A percentile compares a stretch with the other conserved stretches of the same genome.
These are phyloP conservation scores for sunflower (Helianthus annuus) DNA, from an alignment of 129 eudicot species.

Conservation along the genomic window DNA sequence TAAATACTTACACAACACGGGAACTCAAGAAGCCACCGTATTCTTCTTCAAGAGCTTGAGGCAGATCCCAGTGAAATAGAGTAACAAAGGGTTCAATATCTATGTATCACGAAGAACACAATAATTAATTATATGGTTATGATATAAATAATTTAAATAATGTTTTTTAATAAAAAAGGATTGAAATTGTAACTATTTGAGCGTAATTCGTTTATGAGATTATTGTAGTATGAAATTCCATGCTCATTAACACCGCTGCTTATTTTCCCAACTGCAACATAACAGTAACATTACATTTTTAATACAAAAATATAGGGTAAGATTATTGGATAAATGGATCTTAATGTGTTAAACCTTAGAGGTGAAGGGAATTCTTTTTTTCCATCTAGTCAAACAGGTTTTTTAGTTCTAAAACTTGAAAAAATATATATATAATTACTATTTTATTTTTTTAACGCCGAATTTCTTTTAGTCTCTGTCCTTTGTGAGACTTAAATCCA, in stretches of 20 bases:
- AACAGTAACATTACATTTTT: background rate
- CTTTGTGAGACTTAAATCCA: too few relatives aligned
- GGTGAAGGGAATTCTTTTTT: too few relatives aligned
- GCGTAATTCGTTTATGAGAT: constrained; percentile 54
- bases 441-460: too few relatives aligned
- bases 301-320: background rate
- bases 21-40: constrained; percentile 68
- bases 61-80: constrained; percentile 69
- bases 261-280: constrained; percentile 48
- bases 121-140: background rate
- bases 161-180: background rate
- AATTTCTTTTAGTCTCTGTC: too few relatives aligned
- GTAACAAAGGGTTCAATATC: constrained; percentile 64
- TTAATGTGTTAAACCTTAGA: too few relatives aligned
- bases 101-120: constrained; percentile 5
- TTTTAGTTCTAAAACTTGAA: too few relatives aligned
- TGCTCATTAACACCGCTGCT: constrained; percentile 55
- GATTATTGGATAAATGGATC: too few relatives aligned
- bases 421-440: too few relatives aligned
- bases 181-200: constrained; percentile 31
- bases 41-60: constrained; percentile 66
- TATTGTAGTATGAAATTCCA: constrained; percentile 60
- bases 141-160: background rate
- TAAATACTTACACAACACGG: constrained; percentile 44
- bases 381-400: too few relatives aligned